phyloP scores from a whole-genome alignment of 352 stramenopile genomes.

The Aphanomyces stellatus region DNA sequence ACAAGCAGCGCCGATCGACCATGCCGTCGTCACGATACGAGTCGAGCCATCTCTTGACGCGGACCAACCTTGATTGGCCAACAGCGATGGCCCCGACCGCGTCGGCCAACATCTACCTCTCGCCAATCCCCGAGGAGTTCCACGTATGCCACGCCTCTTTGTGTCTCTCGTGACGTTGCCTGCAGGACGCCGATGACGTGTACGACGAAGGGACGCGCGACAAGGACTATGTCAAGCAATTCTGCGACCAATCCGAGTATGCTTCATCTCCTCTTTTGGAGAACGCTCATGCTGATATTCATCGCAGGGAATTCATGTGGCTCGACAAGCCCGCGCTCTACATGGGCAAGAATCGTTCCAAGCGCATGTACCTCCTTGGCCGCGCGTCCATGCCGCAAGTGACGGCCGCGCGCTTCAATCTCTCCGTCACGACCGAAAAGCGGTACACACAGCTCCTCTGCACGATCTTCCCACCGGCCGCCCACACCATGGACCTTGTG shows the following conservation, averaged over 20 bases:
- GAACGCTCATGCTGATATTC: too few species aligned
- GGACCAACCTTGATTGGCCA: slow-evolving; percentile 2
- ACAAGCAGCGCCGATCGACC: neutral
- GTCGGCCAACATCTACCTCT: neutral
- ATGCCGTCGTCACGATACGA: neutral
- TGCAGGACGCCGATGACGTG: neutral
- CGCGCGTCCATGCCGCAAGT: neutral
- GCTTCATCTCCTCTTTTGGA: too few species aligned
- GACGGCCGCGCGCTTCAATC: neutral
- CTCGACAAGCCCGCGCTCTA: slow-evolving; percentile 13
- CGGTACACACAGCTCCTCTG: neutral
- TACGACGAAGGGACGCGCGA: neutral
- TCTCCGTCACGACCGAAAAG: neutral
- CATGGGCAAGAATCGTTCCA: slow-evolving; percentile 9
- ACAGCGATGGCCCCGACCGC: neutral
- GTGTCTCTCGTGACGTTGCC: neutral
- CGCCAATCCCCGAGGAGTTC: slow-evolving; percentile 7
- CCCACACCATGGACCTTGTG: neutral
- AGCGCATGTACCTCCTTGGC: slow-evolving; percentile 12
- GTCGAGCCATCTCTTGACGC: neutral
- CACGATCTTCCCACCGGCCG: neutral
- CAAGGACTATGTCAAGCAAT: neutral
- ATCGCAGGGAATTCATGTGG: neutral
- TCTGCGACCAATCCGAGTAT: neutral
- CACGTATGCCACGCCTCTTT: neutral